These are phyloP conservation scores for Echinosphaeria canescens DNA, from an alignment of 2,329 filamentous ascomycete genomes.

Conservation along the genomic window DNA sequence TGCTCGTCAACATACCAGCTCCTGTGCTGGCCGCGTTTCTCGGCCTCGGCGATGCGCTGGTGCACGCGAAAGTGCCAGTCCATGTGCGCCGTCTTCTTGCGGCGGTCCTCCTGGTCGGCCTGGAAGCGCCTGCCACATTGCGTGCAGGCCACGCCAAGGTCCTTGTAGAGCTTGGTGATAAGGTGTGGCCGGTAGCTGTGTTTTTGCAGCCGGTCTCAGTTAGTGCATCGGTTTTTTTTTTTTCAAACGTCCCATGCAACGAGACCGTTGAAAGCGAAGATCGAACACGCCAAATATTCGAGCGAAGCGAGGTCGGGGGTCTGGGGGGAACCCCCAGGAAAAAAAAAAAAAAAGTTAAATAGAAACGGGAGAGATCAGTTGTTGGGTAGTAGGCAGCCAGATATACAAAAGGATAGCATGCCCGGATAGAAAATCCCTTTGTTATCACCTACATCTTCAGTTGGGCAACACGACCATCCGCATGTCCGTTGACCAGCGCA, in stretches of 20 bases:
- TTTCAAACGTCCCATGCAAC: no score
- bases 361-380: background rate
- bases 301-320: no score
- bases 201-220: no score
- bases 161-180: constrained; percentile 55
- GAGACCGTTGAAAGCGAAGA: no score
- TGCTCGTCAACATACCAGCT: constrained; percentile 89
- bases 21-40: constrained; percentile 70
- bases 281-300: no score
- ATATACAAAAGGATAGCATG: constrained; percentile 2
- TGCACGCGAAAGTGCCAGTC: constrained; percentile 98
- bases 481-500: no score
- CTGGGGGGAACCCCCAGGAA: no score
- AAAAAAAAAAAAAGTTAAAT: no score
- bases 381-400: background rate
- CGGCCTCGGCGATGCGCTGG: constrained; percentile 66
- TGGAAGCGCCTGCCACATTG: constrained; percentile 82
- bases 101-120: constrained; percentile 53
- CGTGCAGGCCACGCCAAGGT: constrained; percentile 67
- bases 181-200: constrained; percentile 52
- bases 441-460: no score
- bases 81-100: constrained; percentile 78
- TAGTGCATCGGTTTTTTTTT: constrained; percentile 1
- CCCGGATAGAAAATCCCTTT: no score
- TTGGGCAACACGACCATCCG: no score